These are phyloP conservation scores for Chenopodium suecicum DNA, from an alignment of 148 eudicot genomes.

Conservation along the genomic window DNA sequence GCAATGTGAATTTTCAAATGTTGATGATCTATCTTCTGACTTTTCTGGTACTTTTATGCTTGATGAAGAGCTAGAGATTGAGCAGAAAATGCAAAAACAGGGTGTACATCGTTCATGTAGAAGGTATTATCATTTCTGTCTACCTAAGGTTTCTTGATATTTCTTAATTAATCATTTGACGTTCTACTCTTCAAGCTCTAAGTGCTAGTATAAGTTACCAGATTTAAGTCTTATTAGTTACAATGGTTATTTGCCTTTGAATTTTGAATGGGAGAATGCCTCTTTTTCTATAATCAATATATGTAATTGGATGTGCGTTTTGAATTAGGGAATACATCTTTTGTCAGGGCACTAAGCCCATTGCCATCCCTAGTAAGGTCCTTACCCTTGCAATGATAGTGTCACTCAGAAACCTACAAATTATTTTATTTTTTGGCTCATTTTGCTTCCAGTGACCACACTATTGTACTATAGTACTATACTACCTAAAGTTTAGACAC, in stretches of 20 bases:
- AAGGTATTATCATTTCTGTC: constrained; percentile 45
- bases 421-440: background rate
- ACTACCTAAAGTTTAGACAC: background rate
- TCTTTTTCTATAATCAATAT: too few relatives aligned
- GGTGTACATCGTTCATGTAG: constrained; percentile 35
- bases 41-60: constrained; percentile 75
- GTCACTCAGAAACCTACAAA: background rate
- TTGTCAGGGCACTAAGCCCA: background rate
- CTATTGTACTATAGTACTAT: background rate
- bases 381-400: background rate
- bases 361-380: background rate
- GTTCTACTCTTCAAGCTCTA: background rate
- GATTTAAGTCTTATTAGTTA: background rate
- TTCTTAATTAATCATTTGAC: background rate
- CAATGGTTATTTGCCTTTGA: background rate
- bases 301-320: background rate
- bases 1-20: constrained; percentile 34
- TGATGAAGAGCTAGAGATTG: constrained; percentile 92
- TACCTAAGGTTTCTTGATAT: background rate
- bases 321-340: too few relatives aligned
- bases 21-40: constrained; percentile 54
- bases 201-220: background rate
- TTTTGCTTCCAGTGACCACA: background rate
- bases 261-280: background rate
- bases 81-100: constrained; percentile 39